Evolutionary conservation across 2,329 filamentous ascomycete species (phyloP).

Genomic region (Aspergillus alliaceus): DNA sequence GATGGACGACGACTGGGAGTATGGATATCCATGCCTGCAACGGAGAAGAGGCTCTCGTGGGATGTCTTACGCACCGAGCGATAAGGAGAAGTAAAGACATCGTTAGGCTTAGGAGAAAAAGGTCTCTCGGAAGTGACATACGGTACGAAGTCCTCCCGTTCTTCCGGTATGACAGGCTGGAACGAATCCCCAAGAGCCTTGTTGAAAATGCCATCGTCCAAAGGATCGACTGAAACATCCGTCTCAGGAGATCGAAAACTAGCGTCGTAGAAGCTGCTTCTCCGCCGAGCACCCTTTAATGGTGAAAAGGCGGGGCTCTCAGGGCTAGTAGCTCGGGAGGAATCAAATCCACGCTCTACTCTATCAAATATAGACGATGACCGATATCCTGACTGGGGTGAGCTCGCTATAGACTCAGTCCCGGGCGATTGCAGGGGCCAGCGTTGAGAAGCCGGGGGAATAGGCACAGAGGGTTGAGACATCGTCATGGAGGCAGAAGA

Average conservation of each 20-base stretch:
- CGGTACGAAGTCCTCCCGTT: slow-evolving; percentile 32
- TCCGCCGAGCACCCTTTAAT: slow-evolving; percentile 61
- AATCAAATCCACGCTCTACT: slow-evolving; percentile 61
- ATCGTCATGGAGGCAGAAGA: slow-evolving; percentile 60
- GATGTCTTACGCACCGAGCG: slow-evolving; percentile 67
- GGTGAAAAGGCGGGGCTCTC: slow-evolving; percentile 69
- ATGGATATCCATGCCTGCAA: slow-evolving; percentile 86
- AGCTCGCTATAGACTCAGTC: slow-evolving; percentile 71
- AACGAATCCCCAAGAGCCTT: slow-evolving; percentile 21
- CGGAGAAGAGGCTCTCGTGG: slow-evolving; percentile 85
- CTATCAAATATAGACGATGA: slow-evolving; percentile 78
- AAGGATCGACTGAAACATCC: slow-evolving; percentile 9
- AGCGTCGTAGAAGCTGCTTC: slow-evolving; percentile 58
- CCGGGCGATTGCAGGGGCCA: slow-evolving; percentile 44
- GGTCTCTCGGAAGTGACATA: slow-evolving; percentile 16
- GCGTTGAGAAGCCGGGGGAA: slow-evolving; percentile 45
- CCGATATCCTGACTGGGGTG: slow-evolving; percentile 72
- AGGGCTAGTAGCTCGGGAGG: slow-evolving; percentile 77
- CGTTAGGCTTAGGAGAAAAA: slow-evolving; percentile 15
- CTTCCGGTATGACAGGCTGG: slow-evolving; percentile 40
- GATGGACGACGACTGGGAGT: slow-evolving; percentile 73
- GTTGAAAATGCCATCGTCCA: slow-evolving; percentile 16
- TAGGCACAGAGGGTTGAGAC: slow-evolving; percentile 62
- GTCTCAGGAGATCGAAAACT: slow-evolving; percentile 46
- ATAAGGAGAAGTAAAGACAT: slow-evolving; percentile 29